A percentile compares a stretch with the other conserved stretches of the same genome.
Conservation (phyloP, 805 yeast genomes). For the Wickerhamomyces chaumierensis region DNA sequence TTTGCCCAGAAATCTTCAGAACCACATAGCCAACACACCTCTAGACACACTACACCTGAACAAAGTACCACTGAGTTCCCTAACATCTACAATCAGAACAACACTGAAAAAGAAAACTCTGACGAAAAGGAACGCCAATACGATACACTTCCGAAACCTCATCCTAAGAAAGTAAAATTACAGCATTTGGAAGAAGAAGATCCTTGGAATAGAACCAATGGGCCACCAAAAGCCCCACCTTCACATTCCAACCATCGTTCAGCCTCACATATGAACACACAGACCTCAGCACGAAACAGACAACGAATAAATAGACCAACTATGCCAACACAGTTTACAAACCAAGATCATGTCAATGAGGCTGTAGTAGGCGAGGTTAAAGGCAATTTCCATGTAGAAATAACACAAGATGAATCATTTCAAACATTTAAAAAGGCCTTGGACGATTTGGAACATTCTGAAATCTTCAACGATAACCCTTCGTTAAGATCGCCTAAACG, state of each 20-base stretch:
- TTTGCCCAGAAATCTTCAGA: too few species aligned
- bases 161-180: not conserved
- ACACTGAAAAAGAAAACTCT: not conserved
- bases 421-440: not conserved
- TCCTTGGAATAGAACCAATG: not conserved
- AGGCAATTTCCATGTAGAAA: too few species aligned
- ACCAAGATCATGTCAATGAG: too few species aligned
- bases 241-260: too few species aligned
- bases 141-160: not conserved
- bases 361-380: too few species aligned
- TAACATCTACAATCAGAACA: too few species aligned
- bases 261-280: not conserved
- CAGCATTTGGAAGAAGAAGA: not conserved
- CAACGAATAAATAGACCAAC: not conserved
- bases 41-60: too few species aligned
- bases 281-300: not conserved
- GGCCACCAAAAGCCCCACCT: not conserved
- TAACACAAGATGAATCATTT: too few species aligned
- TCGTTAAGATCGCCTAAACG: not conserved
- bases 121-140: not conserved
- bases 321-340: too few species aligned
- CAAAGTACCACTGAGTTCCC: too few species aligned
- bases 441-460: not conserved
- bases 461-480: not conserved
- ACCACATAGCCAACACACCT: too few species aligned